Conservation (phyloP, 768 basidiomycete species). For the Jaapia argillacea region DNA sequence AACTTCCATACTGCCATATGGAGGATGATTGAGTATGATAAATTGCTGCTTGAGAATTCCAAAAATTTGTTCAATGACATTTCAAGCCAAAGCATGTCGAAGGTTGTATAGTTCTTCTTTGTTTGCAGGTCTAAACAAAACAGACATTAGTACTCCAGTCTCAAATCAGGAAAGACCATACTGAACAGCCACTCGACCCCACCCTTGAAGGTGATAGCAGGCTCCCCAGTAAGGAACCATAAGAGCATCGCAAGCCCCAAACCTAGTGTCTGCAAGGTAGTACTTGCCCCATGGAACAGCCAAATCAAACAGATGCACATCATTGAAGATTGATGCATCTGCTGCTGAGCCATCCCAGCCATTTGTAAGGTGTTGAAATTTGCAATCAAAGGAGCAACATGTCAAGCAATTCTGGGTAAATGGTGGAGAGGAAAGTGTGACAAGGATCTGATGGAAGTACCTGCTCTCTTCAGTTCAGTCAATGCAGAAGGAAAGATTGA, state of each 20-base stretch:
- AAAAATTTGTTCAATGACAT: constrained; percentile 15
- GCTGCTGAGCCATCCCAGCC: constrained; percentile 20
- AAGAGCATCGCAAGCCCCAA: constrained; percentile 13
- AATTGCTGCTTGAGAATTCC: constrained; percentile 12
- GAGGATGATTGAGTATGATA: constrained; percentile 6
- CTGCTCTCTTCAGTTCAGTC: too few relatives aligned
- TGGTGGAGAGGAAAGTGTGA: constrained; percentile 15
- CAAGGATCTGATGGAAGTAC: constrained; percentile 19
- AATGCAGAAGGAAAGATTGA: background rate
- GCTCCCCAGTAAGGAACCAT: constrained; percentile 20
- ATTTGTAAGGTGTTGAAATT: constrained; percentile 17
- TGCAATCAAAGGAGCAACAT: constrained; percentile 12
- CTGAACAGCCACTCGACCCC: constrained; percentile 11
- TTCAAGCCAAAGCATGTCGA: constrained; percentile 8
- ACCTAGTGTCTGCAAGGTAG: constrained; percentile 25
- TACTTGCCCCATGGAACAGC: constrained; percentile 14
- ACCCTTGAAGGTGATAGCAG: constrained; percentile 24
- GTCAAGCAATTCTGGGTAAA: constrained; percentile 22
- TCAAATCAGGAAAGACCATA: constrained; percentile 1
- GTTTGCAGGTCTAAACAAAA: constrained; percentile 7
- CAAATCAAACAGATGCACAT: constrained; percentile 15
- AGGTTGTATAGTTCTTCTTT: constrained; percentile 13
- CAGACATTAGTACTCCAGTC: background rate
- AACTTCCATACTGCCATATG: constrained; percentile 13
- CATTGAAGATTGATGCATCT: constrained; percentile 15